phyloP scores from a whole-genome alignment of 2,329 filamentous ascomycete species.

The Diaporthe aspalathi region DNA sequence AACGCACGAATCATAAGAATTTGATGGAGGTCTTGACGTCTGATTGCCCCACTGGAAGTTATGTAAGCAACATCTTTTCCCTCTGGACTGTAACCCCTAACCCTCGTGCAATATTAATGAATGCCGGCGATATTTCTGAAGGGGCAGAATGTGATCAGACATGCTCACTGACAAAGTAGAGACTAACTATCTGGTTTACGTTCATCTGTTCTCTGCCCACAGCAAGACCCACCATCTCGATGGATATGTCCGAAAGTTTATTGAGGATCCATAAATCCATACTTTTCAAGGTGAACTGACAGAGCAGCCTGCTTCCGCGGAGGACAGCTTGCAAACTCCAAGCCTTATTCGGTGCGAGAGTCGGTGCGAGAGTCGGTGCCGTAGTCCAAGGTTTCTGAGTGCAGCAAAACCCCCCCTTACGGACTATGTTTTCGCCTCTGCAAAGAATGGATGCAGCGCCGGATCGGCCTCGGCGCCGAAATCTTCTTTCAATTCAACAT shows the following conservation, averaged over 20 bases:
- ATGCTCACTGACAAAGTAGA: neutral
- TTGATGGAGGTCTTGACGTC: conserved; percentile 12
- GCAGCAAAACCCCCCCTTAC: neutral
- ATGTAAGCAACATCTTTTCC: neutral
- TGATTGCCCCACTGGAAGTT: neutral
- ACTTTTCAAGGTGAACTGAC: neutral
- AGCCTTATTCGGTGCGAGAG: neutral
- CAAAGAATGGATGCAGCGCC: neutral
- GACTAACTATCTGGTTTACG: too few relatives aligned
- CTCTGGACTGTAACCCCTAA: neutral
- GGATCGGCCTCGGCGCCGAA: neutral
- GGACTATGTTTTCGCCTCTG: neutral
- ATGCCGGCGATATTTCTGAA: neutral
- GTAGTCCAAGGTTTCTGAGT: neutral
- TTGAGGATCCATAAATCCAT: neutral
- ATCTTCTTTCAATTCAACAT: neutral
- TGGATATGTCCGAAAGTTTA: neutral
- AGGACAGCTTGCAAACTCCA: neutral
- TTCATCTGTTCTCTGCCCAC: neutral
- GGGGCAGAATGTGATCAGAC: neutral
- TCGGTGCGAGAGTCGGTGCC: too few relatives aligned
- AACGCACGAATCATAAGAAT: conserved; percentile 16
- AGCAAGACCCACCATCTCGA: neutral
- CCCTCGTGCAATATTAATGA: neutral
- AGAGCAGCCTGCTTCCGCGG: neutral